phyloP scores from a whole-genome alignment of 495 filamentous ascomycete genomes.

The Aspergillus taichungensis region DNA sequence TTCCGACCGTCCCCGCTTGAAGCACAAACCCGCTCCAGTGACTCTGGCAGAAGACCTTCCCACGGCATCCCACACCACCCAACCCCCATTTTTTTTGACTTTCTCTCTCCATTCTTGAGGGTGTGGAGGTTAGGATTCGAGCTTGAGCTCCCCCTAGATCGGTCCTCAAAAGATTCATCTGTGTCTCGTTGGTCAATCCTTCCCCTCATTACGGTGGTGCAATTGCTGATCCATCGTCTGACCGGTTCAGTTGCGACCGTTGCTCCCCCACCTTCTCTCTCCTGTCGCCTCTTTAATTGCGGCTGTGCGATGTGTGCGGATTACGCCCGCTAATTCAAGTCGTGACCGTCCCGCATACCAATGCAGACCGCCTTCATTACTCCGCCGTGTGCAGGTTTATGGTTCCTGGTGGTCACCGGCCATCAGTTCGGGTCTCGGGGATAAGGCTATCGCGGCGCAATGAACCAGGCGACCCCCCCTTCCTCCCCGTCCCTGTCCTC shows the following conservation, averaged over 20 bases:
- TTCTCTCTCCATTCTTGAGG: background rate
- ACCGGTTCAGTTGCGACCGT: background rate
- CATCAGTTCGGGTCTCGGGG: slow-evolving; percentile 29
- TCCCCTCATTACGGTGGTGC: background rate
- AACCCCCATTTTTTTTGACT: background rate
- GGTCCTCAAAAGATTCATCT: background rate
- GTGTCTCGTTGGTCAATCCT: background rate
- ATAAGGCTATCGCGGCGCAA: slow-evolving; percentile 30
- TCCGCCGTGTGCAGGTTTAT: slow-evolving; percentile 27
- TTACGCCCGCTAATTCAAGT: slow-evolving; percentile 8
- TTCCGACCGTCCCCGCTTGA: too few relatives aligned
- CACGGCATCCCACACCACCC: background rate
- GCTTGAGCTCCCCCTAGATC: background rate
- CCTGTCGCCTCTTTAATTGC: slow-evolving; percentile 1
- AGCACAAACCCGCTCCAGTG: too few relatives aligned
- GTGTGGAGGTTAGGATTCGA: background rate
- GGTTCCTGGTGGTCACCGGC: slow-evolving; percentile 33
- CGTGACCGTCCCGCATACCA: slow-evolving; percentile 21
- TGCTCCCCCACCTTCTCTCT: slow-evolving; percentile 3
- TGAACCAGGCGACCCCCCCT: slow-evolving; percentile 34
- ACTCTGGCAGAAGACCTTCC: slow-evolving; percentile 4
- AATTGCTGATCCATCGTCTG: slow-evolving; percentile 14
- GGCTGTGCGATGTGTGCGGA: slow-evolving; percentile 8
- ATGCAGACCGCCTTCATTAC: slow-evolving; percentile 34
- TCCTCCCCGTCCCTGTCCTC: slow-evolving; percentile 57